Conservation (phyloP, 768 basidiomycete genomes). For the Botryobasidium botryosum region DNA sequence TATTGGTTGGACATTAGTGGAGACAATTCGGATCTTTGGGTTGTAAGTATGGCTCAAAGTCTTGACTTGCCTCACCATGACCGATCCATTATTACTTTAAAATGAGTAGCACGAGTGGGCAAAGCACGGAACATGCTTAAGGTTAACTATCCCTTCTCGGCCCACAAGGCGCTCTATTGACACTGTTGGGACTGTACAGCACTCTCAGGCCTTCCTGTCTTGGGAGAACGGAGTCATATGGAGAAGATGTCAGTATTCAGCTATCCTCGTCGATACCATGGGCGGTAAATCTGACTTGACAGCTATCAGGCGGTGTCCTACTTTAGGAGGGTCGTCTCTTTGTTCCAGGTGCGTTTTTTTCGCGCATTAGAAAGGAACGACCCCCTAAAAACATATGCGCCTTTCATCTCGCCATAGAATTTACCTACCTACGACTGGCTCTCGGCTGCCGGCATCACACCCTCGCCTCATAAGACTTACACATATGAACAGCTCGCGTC, state of each 20-base stretch:
- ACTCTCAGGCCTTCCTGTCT: conserved; percentile 17
- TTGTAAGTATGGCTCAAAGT: no score
- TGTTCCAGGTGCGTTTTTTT: background rate
- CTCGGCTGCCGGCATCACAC: conserved; percentile 51
- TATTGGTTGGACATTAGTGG: no score
- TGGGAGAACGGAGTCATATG: conserved; percentile 7
- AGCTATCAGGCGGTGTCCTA: background rate
- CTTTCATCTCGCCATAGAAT: conserved; percentile 19
- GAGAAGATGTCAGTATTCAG: conserved; percentile 16
- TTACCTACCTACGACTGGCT: conserved; percentile 67
- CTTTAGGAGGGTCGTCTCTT: background rate
- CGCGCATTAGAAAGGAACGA: no score
- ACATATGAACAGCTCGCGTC: conserved; percentile 25
- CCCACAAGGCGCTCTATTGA: conserved; percentile 3
- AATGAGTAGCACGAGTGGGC: no score
- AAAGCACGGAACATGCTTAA: conserved; percentile 11
- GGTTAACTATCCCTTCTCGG: conserved; percentile 18
- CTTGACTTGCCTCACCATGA: no score
- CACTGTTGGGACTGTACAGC: conserved; percentile 4
- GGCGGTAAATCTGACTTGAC: background rate
- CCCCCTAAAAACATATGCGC: no score
- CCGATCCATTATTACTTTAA: no score
- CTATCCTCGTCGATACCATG: background rate
- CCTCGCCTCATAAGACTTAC: conserved; percentile 42
- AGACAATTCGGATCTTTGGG: no score